phyloP scores from a whole-genome alignment of 2,329 filamentous ascomycete species.

The Phaeomoniella chlamydospora region DNA sequence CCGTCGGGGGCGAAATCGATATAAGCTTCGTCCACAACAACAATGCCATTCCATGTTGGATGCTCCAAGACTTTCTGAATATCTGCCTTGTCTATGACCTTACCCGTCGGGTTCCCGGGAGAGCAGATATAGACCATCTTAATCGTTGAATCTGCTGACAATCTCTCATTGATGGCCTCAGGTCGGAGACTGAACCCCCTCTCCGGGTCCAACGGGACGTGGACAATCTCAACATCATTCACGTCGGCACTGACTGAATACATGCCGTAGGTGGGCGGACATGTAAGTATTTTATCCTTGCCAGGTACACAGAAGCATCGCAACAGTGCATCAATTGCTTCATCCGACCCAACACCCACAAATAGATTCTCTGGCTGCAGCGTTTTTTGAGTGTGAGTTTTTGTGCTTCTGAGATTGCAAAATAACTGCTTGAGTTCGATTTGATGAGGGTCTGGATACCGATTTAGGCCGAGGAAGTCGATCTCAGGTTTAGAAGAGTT shows the following conservation, averaged over 20 bases:
- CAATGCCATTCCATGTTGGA: slow-evolving; percentile 86
- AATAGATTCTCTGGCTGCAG: slow-evolving; percentile 76
- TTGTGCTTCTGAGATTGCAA: slow-evolving; percentile 75
- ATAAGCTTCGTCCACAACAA: slow-evolving; percentile 91
- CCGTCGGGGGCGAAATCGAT: slow-evolving; percentile 78
- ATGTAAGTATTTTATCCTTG: slow-evolving; percentile 80
- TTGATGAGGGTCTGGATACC: slow-evolving; percentile 96
- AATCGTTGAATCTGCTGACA: slow-evolving; percentile 52
- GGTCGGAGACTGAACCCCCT: slow-evolving; percentile 64
- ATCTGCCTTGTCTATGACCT: slow-evolving; percentile 60
- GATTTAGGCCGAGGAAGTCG: slow-evolving; percentile 70
- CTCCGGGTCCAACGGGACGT: slow-evolving; percentile 63
- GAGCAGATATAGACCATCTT: slow-evolving; percentile 91
- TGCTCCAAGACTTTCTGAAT: slow-evolving; percentile 63
- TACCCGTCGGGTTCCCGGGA: slow-evolving; percentile 85
- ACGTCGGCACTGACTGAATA: slow-evolving; percentile 88
- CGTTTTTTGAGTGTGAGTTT: slow-evolving; percentile 58
- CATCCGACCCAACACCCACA: slow-evolving; percentile 89
- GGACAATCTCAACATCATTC: slow-evolving; percentile 78
- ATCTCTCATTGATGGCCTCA: slow-evolving; percentile 47
- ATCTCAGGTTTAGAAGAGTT: slow-evolving; percentile 36
- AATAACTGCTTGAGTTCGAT: slow-evolving; percentile 70
- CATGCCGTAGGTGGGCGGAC: slow-evolving; percentile 97
- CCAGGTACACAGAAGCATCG: slow-evolving; percentile 86
- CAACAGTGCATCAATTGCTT: slow-evolving; percentile 88